Evolutionary conservation across 202 grass and related monocot species (phyloP).

Genomic region (Hordeum pubiflorum): DNA sequence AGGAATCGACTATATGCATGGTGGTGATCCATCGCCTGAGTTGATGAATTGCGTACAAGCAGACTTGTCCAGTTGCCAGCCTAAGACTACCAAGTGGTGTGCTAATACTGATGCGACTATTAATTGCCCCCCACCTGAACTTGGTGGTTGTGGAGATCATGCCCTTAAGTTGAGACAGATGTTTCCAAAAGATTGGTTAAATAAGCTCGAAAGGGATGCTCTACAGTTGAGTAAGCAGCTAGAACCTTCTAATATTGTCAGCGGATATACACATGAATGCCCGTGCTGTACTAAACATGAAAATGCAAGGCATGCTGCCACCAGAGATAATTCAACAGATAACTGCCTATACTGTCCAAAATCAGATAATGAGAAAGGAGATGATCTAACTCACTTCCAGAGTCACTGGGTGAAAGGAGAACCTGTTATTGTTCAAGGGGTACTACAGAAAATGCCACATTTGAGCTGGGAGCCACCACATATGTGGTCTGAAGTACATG

Average conservation of each 20-base stretch:
- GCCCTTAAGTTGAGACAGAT: slow-evolving; percentile 50
- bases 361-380: slow-evolving; percentile 30
- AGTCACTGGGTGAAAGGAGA: slow-evolving; percentile 87
- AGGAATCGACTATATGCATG: slow-evolving; percentile 65
- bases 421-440: slow-evolving; percentile 67
- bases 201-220: slow-evolving; percentile 33
- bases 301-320: slow-evolving; percentile 62
- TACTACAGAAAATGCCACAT: slow-evolving; percentile 39
- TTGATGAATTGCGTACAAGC: neutral
- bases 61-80: slow-evolving; percentile 20
- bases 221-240: slow-evolving; percentile 17
- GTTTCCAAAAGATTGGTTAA: slow-evolving; percentile 48
- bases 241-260: slow-evolving; percentile 17
- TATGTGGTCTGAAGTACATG: slow-evolving; percentile 62
- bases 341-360: slow-evolving; percentile 75
- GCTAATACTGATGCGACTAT: slow-evolving; percentile 29
- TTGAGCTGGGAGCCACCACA: slow-evolving; percentile 63
- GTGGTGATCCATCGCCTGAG: slow-evolving; percentile 19
- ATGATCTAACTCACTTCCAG: slow-evolving; percentile 69
- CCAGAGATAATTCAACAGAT: slow-evolving; percentile 47
- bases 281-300: slow-evolving; percentile 20
- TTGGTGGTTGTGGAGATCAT: slow-evolving; percentile 60
- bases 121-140: slow-evolving; percentile 56
- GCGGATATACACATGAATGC: slow-evolving; percentile 25
- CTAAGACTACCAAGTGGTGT: slow-evolving; percentile 29